Percentiles rank a stretch among this genome's conserved stretches.
phyloP scores from a whole-genome alignment of 768 basidiomycete species.

The Leccinum fibrillosum region DNA sequence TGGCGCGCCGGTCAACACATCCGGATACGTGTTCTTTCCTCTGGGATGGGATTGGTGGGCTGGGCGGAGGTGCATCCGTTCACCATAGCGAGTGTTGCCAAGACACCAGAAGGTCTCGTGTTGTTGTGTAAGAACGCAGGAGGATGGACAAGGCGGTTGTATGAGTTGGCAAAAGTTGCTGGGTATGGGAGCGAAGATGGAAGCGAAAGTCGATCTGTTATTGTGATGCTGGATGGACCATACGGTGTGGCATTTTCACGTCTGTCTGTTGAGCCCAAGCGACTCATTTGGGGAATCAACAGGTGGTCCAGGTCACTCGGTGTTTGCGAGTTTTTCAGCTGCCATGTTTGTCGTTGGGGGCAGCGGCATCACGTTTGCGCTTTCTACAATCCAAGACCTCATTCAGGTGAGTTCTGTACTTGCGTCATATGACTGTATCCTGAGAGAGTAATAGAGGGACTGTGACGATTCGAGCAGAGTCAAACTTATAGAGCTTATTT shows the following conservation, averaged over 20 bases:
- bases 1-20: conserved; percentile 65
- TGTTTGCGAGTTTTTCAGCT: conserved; percentile 49
- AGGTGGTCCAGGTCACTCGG: conserved; percentile 44
- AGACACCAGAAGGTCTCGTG: conserved; percentile 43
- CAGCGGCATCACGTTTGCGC: conserved; percentile 56
- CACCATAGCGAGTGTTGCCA: conserved; percentile 44
- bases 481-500: too few species aligned
- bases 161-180: too few species aligned
- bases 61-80: conserved; percentile 52
- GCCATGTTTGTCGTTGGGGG: conserved; percentile 59
- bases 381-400: conserved; percentile 51
- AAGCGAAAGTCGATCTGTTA: conserved; percentile 27
- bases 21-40: conserved; percentile 43
- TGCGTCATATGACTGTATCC: neutral
- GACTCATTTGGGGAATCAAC: conserved; percentile 6
- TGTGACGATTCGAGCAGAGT: conserved; percentile 4
- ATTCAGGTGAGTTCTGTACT: conserved; percentile 31
- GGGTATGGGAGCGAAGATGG: conserved; percentile 25
- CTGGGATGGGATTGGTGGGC: conserved; percentile 37
- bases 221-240: conserved; percentile 52
- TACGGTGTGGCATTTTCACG: conserved; percentile 34
- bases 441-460: conserved; percentile 20
- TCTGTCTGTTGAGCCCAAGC: neutral
- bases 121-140: conserved; percentile 51
- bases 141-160: conserved; percentile 41